Evolutionary conservation across 371 early-diverging fungal species (phyloP).

Genomic region (Capniomyces stellatus): DNA sequence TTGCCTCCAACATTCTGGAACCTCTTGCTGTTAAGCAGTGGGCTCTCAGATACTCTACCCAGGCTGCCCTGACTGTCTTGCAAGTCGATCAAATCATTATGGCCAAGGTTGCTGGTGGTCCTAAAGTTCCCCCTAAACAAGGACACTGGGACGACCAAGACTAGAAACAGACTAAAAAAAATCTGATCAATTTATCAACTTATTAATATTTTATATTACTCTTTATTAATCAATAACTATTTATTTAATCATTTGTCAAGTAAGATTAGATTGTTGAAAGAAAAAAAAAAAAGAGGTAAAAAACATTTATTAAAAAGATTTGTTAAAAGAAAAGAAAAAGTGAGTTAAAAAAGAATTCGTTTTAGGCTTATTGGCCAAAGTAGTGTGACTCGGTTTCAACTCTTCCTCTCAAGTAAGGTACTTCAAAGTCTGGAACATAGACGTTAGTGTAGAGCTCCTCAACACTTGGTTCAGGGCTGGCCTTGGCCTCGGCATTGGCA

Average conservation of each 20-base stretch:
- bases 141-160: conserved; percentile 67
- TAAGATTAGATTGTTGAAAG: background rate
- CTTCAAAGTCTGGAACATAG: conserved; percentile 60
- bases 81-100: conserved; percentile 97
- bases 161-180: too few species aligned
- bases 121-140: conserved; percentile 72
- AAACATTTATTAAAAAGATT: too few species aligned
- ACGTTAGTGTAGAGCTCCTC: conserved; percentile 63
- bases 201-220: too few species aligned
- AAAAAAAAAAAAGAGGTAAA: too few species aligned
- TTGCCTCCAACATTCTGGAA: conserved; percentile 59
- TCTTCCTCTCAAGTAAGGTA: conserved; percentile 57
- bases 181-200: too few species aligned
- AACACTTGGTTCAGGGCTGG: conserved; percentile 56
- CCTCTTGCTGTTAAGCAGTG: conserved; percentile 59
- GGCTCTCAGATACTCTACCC: conserved; percentile 77
- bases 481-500: conserved; percentile 71
- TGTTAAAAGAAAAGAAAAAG: too few species aligned
- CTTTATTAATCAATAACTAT: too few species aligned
- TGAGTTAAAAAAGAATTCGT: too few species aligned
- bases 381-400: conserved; percentile 49
- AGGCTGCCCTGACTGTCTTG: conserved; percentile 86
- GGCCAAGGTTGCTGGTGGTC: conserved; percentile 95
- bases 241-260: background rate
- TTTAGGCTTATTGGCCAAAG: too few species aligned